These are phyloP conservation scores for Zygotorulaspora danielsina DNA, from an alignment of 805 yeast species.

Conservation along the genomic window DNA sequence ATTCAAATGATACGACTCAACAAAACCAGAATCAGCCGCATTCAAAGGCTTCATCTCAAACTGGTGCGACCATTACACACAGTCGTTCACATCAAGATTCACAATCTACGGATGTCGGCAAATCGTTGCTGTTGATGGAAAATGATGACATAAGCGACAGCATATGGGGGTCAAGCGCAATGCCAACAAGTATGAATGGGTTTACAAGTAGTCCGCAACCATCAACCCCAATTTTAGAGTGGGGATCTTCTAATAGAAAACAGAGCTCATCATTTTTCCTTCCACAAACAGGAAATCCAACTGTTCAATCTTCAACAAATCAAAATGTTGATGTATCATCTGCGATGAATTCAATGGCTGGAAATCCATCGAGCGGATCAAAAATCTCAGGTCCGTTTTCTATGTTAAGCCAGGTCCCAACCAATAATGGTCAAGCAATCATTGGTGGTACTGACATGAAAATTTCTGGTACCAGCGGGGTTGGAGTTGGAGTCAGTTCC, in stretches of 20 bases:
- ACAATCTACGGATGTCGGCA: slow-evolving; percentile 38
- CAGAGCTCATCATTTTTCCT: slow-evolving; percentile 29
- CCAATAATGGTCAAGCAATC: slow-evolving; percentile 25
- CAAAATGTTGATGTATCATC: slow-evolving; percentile 12
- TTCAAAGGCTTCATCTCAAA: slow-evolving; percentile 8
- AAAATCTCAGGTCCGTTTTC: slow-evolving; percentile 37
- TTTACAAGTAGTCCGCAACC: slow-evolving; percentile 30
- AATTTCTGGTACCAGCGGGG: slow-evolving; percentile 1
- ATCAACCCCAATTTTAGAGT: slow-evolving; percentile 32
- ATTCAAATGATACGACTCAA: slow-evolving; percentile 22
- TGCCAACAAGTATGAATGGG: slow-evolving; percentile 31
- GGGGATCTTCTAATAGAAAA: slow-evolving; percentile 28
- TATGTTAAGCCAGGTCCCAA: slow-evolving; percentile 19
- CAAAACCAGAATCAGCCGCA: slow-evolving; percentile 13
- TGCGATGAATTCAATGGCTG: slow-evolving; percentile 11
- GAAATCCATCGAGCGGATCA: slow-evolving; percentile 10
- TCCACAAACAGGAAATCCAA: slow-evolving; percentile 10
- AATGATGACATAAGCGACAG: slow-evolving; percentile 35
- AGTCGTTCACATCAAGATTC: slow-evolving; percentile 14
- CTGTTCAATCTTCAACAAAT: slow-evolving; percentile 7
- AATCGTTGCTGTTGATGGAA: slow-evolving; percentile 41
- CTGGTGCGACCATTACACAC: slow-evolving; percentile 11
- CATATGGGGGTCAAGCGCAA: slow-evolving; percentile 35
- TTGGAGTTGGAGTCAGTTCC: not conserved
- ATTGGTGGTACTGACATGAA: slow-evolving; percentile 11